Evolutionary conservation across 2,329 filamentous ascomycete species (phyloP), one percentile per base, ranked within the genome.

Genomic region (Fusarium sp.): DNA sequence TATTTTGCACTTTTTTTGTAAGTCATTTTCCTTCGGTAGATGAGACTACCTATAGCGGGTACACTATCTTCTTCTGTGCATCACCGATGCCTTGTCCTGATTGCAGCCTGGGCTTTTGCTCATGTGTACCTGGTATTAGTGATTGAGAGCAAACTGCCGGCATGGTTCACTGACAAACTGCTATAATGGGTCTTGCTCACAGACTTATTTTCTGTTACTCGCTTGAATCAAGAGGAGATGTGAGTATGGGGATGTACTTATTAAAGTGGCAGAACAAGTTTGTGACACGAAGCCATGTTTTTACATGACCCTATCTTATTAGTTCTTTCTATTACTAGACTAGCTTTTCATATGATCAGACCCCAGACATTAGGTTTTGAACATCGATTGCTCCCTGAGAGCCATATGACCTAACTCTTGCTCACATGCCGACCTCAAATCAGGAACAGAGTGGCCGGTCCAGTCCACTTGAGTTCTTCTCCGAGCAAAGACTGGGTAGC

Each of bases 131-230:
- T 34, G 22, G 13, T 8, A n/a, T 44, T 24, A 15, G 14, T 15
- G 22, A 6, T 18, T 15, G 2, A 13, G 5, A 9, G 7, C 24
- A 54, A 48, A 52, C 28, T 39, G 20, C 15, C 20, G 36, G 10
- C 44, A 38, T 28, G 42, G 39, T 18, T 58, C 43, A 64, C 38
- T 53, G 33, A 24, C 28, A 66, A 48, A 38, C 13, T 22, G 18
- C 13, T 33, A 17, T 9, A 8, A 40, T 17, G 28, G 22, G 26
- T 22, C 34, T 7, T 31, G 24, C 49, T 46, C 49, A 61, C 55
- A 31, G 39, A 43, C 38, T 8, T 51, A 10, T 17, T 49, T 31
- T 15, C 18, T 42, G 22, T 3, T 13, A 7, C 36, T 40, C 55
- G 53, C 40, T 26, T 39, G n/a, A 15, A 22, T n/a, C 17, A 40